These are phyloP conservation scores for Salvia splendens DNA, from an alignment of 257 asterid genomes.

Conservation along the genomic window DNA sequence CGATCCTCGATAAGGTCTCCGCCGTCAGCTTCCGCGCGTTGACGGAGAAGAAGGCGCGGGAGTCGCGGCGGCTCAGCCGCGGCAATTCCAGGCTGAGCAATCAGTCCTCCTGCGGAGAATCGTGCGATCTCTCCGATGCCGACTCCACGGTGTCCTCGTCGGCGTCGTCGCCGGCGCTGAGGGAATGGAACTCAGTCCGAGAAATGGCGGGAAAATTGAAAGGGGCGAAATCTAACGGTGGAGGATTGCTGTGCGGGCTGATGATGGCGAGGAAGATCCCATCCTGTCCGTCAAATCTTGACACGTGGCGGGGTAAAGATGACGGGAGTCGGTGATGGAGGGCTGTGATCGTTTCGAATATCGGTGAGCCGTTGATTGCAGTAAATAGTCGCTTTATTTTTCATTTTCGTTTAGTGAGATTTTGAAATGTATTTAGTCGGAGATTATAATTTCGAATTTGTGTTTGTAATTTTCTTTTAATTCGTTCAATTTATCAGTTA, in stretches of 20 bases:
- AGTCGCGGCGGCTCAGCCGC: conserved; percentile 66
- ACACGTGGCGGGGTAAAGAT: conserved; percentile 47
- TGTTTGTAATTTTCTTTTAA: neutral
- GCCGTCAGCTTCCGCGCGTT: conserved; percentile 74
- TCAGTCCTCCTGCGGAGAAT: conserved; percentile 60
- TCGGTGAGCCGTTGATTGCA: conserved; percentile 27
- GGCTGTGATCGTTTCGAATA: conserved; percentile 32
- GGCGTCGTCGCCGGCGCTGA: conserved; percentile 58
- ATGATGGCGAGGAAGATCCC: conserved; percentile 59
- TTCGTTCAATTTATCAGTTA: neutral
- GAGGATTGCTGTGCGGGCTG: conserved; percentile 74
- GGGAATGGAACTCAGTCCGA: conserved; percentile 62
- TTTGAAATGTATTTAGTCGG: neutral
- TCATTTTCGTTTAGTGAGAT: neutral
- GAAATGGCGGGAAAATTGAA: conserved; percentile 60
- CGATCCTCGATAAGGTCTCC: conserved; percentile 49
- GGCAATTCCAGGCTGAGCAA: conserved; percentile 66
- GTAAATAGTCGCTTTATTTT: neutral
- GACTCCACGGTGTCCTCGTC: conserved; percentile 69
- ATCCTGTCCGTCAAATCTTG: conserved; percentile 60
- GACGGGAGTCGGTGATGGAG: conserved; percentile 44
- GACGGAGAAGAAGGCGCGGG: conserved; percentile 50
- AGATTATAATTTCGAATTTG: no score
- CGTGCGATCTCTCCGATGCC: conserved; percentile 65
- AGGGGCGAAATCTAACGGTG: conserved; percentile 47